phyloP scores from a whole-genome alignment of 148 eudicot species.

The Amaranthus cruentus region DNA sequence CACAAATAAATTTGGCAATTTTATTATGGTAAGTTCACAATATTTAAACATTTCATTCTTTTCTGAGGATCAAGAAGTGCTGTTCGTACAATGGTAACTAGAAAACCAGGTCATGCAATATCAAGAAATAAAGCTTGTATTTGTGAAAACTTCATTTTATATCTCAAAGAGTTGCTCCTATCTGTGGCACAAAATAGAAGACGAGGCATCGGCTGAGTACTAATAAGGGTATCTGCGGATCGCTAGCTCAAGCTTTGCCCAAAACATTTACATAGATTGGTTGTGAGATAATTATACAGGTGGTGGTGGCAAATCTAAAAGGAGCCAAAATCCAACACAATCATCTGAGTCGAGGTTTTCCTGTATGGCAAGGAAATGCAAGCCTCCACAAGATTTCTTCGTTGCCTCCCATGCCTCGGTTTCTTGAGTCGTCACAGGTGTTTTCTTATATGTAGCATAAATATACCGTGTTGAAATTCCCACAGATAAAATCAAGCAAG shows the following conservation, averaged over 20 bases:
- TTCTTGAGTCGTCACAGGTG: conserved; percentile 58
- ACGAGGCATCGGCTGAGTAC: neutral
- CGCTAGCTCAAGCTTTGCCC: neutral
- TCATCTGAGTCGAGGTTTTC: conserved; percentile 77
- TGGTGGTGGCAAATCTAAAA: conserved; percentile 87
- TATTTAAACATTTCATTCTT: neutral
- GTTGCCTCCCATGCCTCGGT: conserved; percentile 99
- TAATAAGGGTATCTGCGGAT: neutral
- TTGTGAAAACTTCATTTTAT: neutral
- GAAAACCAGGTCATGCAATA: neutral
- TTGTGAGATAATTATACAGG: conserved; percentile 49
- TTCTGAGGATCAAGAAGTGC: neutral
- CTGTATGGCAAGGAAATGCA: conserved; percentile 95
- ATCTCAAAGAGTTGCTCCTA: neutral
- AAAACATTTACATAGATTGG: neutral
- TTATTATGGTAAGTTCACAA: no score
- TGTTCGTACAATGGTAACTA: neutral
- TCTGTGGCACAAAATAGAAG: neutral
- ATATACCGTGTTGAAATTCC: conserved; percentile 73
- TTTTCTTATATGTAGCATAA: conserved; percentile 77
- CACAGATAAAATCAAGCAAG: conserved; percentile 60
- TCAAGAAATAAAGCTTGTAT: neutral
- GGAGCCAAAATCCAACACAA: conserved; percentile 95
- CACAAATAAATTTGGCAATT: no score
- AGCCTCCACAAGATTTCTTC: conserved; percentile 73